These are phyloP conservation scores for Tetrapisispora arboricola DNA, from an alignment of 805 yeast species.

Conservation along the genomic window DNA sequence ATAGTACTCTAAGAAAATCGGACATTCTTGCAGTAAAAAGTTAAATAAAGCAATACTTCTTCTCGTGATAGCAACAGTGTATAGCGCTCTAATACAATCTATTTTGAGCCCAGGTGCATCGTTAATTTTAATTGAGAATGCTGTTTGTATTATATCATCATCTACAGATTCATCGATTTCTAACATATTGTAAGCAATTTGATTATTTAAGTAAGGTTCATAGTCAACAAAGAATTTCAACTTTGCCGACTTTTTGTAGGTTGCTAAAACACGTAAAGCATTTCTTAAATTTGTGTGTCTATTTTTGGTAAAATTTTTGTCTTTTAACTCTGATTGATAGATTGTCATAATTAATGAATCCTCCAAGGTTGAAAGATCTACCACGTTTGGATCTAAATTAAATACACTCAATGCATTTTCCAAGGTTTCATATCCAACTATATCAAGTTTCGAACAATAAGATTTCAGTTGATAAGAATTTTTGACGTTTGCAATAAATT, in stretches of 20 bases:
- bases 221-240: constrained; percentile 33
- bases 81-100: constrained; percentile 42
- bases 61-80: constrained; percentile 50
- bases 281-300: constrained; percentile 28
- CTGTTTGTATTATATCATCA: constrained; percentile 66
- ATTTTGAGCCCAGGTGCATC: constrained; percentile 38
- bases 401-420: constrained; percentile 31
- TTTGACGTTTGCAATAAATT: constrained; percentile 39
- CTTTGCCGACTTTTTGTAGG: constrained; percentile 28
- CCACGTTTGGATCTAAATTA: constrained; percentile 25
- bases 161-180: constrained; percentile 44
- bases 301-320: constrained; percentile 6
- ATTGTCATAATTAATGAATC: constrained; percentile 27
- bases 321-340: constrained; percentile 24
- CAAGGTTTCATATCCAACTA: constrained; percentile 41
- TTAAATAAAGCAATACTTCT: constrained; percentile 49
- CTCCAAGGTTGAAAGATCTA: constrained; percentile 11
- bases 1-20: constrained; percentile 21
- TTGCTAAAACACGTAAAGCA: constrained; percentile 33
- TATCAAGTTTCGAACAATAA: constrained; percentile 41
- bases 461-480: constrained; percentile 39
- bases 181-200: constrained; percentile 44
- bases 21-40: constrained; percentile 35
- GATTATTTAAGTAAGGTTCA: constrained; percentile 34
- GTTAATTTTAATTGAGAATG: constrained; percentile 52